A percentile compares a stretch with the other conserved stretches of the same genome.
phyloP scores from a whole-genome alignment of 352 stramenopile genomes.

The Phytophthora pseudosyringae region DNA sequence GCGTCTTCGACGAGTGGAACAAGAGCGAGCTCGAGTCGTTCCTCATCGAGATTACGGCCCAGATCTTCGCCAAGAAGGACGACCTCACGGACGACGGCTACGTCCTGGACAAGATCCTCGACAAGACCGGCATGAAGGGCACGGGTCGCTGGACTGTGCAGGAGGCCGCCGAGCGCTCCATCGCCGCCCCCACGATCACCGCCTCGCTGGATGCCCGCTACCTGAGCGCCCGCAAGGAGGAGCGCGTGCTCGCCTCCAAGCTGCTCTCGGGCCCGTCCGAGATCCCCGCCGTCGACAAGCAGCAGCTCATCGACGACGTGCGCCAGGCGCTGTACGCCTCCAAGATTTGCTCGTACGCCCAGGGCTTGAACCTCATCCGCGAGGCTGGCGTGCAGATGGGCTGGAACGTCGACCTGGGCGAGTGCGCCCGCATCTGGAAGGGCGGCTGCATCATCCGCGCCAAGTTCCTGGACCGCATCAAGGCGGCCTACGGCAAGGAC shows the following conservation, averaged over 20 bases:
- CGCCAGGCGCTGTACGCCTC: slow-evolving; percentile 96
- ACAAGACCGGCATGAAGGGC: slow-evolving; percentile 99
- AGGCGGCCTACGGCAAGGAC: slow-evolving; percentile 93
- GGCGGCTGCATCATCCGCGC: slow-evolving; percentile 99
- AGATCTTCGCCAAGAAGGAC: slow-evolving; percentile 98
- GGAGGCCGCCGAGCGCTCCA: slow-evolving; percentile 95
- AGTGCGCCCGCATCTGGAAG: slow-evolving; percentile 99
- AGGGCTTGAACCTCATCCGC: slow-evolving; percentile 96
- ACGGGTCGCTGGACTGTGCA: slow-evolving; percentile 97
- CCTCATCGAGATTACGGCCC: slow-evolving; percentile 99
- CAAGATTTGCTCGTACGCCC: slow-evolving; percentile 99
- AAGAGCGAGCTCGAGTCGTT: slow-evolving; percentile 96
- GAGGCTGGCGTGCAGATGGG: slow-evolving; percentile 94
- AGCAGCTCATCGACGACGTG: slow-evolving; percentile 97
- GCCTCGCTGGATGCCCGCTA: slow-evolving; percentile 97
- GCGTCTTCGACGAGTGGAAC: slow-evolving; percentile 98
- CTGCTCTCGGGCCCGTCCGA: slow-evolving; percentile 94
- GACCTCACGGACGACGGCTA: slow-evolving; percentile 90
- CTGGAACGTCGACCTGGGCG: slow-evolving; percentile 97
- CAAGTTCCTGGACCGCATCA: slow-evolving; percentile 97
- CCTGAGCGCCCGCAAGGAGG: slow-evolving; percentile 96
- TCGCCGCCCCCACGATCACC: slow-evolving; percentile 97
- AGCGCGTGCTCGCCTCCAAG: slow-evolving; percentile 93
- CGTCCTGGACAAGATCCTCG: slow-evolving; percentile 97
- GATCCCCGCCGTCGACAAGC: slow-evolving; percentile 93